phyloP scores from a whole-genome alignment of 495 filamentous ascomycete genomes.

The Lepraria neglecta region DNA sequence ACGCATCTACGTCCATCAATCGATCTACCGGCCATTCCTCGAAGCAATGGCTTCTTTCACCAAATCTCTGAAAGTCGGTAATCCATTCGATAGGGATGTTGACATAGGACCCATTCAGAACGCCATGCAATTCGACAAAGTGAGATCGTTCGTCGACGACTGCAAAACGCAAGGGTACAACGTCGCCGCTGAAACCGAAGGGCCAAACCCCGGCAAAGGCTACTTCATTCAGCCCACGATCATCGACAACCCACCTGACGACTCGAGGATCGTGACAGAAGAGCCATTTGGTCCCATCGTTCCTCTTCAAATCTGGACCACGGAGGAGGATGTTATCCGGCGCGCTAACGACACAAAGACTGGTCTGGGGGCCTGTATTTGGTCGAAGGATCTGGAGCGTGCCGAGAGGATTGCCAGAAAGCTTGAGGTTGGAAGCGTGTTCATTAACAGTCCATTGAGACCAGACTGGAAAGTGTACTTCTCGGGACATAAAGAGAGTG shows the following conservation, averaged over 20 bases:
- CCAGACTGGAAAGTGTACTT: constrained; percentile 51
- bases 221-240: constrained; percentile 53
- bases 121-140: constrained; percentile 50
- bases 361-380: constrained; percentile 54
- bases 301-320: constrained; percentile 49
- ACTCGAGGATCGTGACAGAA: constrained; percentile 43
- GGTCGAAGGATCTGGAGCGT: constrained; percentile 45
- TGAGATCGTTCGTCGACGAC: constrained; percentile 22
- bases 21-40: constrained; percentile 58
- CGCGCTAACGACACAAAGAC: constrained; percentile 51
- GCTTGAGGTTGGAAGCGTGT: constrained; percentile 51
- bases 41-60: constrained; percentile 49
- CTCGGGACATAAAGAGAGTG: constrained; percentile 59
- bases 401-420: constrained; percentile 46
- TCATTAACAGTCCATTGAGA: constrained; percentile 50
- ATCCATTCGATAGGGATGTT: constrained; percentile 38
- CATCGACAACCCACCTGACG: constrained; percentile 52
- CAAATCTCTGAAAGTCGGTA: constrained; percentile 44
- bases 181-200: constrained; percentile 1
- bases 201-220: constrained; percentile 33
- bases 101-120: constrained; percentile 57
- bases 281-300: constrained; percentile 48
- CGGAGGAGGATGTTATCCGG: constrained; percentile 52
- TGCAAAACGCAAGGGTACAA: constrained; percentile 39
- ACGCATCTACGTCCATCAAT: constrained; percentile 63